Conservation (phyloP, 345 rosid genomes). For the Laguncularia racemosa region DNA sequence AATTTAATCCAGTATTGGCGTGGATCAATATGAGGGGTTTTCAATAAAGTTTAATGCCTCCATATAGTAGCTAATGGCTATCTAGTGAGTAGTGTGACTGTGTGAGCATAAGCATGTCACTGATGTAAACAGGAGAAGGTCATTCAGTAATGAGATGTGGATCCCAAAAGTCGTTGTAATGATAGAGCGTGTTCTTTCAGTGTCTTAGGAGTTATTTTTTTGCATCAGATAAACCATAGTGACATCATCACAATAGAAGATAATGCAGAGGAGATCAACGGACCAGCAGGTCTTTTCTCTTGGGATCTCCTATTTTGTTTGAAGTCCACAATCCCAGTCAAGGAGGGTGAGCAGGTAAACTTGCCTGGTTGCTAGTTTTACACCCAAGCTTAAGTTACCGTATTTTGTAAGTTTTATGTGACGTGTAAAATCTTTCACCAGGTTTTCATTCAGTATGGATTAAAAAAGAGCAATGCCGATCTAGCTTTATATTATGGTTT, state of each 20-base stretch:
- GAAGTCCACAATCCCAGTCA: slow-evolving; percentile 14
- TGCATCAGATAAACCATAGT: slow-evolving; percentile 19
- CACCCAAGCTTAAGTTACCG: no score
- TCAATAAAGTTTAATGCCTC: no score
- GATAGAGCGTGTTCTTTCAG: neutral
- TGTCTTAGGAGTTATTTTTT: neutral
- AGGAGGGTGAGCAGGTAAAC: slow-evolving; percentile 21
- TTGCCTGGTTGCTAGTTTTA: neutral
- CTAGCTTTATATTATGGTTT: slow-evolving; percentile 19
- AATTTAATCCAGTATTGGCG: no score
- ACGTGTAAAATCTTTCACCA: neutral
- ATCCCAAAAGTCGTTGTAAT: neutral
- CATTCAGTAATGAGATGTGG: neutral
- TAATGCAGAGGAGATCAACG: slow-evolving; percentile 19
- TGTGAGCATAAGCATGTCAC: no score
- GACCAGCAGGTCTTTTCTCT: slow-evolving; percentile 24
- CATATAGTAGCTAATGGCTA: no score
- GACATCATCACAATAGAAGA: slow-evolving; percentile 9
- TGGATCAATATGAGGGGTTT: no score
- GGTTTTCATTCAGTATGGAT: slow-evolving; percentile 21
- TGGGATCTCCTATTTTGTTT: slow-evolving; percentile 21
- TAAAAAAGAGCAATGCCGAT: slow-evolving; percentile 19
- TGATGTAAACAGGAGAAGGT: no score
- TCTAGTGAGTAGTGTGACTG: no score
- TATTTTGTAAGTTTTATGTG: no score